A percentile compares a stretch with the other conserved stretches of the same genome.
phyloP scores from a whole-genome alignment of 495 filamentous ascomycete genomes.

The Talaromyces wortmannii region DNA sequence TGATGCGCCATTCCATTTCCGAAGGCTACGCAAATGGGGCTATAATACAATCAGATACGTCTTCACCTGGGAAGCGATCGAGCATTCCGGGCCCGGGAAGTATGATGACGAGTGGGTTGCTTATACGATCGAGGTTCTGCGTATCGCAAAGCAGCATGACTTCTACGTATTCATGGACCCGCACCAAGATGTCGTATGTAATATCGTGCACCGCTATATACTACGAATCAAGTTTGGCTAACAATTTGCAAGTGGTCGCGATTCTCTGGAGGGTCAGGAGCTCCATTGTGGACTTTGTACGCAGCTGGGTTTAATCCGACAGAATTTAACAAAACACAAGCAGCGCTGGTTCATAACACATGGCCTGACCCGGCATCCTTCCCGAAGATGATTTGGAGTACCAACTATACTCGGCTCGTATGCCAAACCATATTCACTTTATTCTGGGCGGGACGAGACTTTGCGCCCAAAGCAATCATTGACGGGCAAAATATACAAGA shows the following conservation, averaged over 20 bases:
- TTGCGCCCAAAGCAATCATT: conserved; percentile 93
- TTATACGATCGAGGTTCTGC: conserved; percentile 78
- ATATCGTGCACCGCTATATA: background rate
- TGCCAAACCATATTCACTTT: conserved; percentile 89
- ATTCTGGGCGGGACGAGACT: conserved; percentile 89
- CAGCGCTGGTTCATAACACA: conserved; percentile 90
- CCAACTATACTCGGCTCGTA: conserved; percentile 85
- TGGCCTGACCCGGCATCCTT: conserved; percentile 81
- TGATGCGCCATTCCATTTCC: conserved; percentile 82
- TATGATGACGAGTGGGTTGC: conserved; percentile 94
- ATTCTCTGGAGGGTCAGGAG: conserved; percentile 89
- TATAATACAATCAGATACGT: conserved; percentile 96
- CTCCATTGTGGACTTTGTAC: conserved; percentile 96
- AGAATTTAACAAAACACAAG: conserved; percentile 79
- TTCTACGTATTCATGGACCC: conserved; percentile 98
- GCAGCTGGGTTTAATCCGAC: conserved; percentile 84
- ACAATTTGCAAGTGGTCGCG: conserved; percentile 68
- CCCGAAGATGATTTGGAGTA: conserved; percentile 99
- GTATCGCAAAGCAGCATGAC: conserved; percentile 79
- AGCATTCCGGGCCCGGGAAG: conserved; percentile 82
- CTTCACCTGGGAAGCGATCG: conserved; percentile 99
- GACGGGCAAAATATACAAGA: conserved; percentile 95
- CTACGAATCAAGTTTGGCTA: conserved; percentile 4
- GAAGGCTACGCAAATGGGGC: conserved; percentile 76
- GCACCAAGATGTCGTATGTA: conserved; percentile 86